Base-by-base conservation (phyloP, 306 rosid genomes). In the Sindora glabra region DNA sequence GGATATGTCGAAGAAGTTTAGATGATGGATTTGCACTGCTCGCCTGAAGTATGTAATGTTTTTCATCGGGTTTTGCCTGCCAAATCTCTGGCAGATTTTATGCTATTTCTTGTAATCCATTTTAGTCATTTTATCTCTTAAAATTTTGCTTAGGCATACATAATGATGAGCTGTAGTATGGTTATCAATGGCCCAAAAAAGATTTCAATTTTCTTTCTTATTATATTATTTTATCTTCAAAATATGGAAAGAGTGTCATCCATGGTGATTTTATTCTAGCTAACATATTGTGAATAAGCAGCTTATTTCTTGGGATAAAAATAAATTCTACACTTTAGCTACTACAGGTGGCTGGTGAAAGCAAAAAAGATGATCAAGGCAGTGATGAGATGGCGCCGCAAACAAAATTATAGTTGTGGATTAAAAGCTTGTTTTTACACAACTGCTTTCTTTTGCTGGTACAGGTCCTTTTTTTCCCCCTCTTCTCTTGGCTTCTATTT, bases 81-180 rank as follows among this genome's bases (percentile, higher is more conserved):
- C 24, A 38, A 60, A 74, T 71, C 67, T 62, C 34, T 47, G 51
- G 73, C 62, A 47, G 69, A 66, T 85, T 79, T 69, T 79, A 7
- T 58, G 19, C 38, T 16, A 54, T 58, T 60, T 49, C 5, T 54
- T 49, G 15, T 62, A 16, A 29, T 53, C 18, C 25, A 16, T 65
- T 59, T 59, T n/a, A 23, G 46, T 38, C 42, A 10, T 36, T 45
- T 10, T 55, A 18, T 14, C 14, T 32, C 26, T 47, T 62, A n/a
- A 16, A 15, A 39, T 59, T 55, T 4, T 8, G 25, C 30, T 25
- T 48, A 47, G 13, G 27, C 34, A 14, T 61, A 52, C 55, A 47
- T 48, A 62, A 48, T 65, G n/a, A n/a, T n/a, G n/a, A n/a, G n/a
- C 34, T 61, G 33, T 42, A 67, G n/a, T 4, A 29, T 29, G 8